Percentiles rank a stretch among this genome's conserved stretches.
Evolutionary conservation across 257 asterid genomes (phyloP).

Genomic region (Nemophila menziesii): DNA sequence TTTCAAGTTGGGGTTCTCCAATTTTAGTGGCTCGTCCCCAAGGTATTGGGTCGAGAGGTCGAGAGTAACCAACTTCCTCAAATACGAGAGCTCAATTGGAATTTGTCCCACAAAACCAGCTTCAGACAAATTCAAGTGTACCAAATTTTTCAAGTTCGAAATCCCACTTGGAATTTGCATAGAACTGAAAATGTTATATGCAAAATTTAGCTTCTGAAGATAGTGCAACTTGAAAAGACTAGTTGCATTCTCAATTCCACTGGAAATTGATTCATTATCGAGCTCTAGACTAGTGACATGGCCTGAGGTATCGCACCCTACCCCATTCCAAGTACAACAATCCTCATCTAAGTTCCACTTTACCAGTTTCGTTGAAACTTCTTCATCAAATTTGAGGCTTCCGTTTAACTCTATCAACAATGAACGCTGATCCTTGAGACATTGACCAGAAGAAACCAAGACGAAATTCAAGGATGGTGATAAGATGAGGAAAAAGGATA

Average conservation of each 20-base stretch:
- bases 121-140: conserved; percentile 9
- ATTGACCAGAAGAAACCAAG: no score
- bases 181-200: conserved; percentile 8
- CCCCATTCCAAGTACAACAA: no score
- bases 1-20: conserved; percentile 4
- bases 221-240: conserved; percentile 12
- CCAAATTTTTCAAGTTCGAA: conserved; percentile 2
- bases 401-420: no score
- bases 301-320: conserved; percentile 4
- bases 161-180: conserved; percentile 8
- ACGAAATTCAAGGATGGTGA: no score
- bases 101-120: conserved; percentile 7
- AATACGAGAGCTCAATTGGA: conserved; percentile 1
- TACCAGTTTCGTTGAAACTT: no score
- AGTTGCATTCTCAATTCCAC: conserved; percentile 16
- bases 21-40: neutral
- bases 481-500: no score
- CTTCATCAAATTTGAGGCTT: no score
- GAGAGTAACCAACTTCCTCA: conserved; percentile 5
- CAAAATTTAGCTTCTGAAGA: conserved; percentile 13
- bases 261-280: conserved; percentile 29
- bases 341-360: no score
- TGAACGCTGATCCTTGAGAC: no score
- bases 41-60: conserved; percentile 9
- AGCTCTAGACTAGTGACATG: conserved; percentile 41